Percentiles rank a stretch among this genome's conserved stretches.
Conservation (phyloP, 768 basidiomycete genomes). For the Chalciporus chontae region DNA sequence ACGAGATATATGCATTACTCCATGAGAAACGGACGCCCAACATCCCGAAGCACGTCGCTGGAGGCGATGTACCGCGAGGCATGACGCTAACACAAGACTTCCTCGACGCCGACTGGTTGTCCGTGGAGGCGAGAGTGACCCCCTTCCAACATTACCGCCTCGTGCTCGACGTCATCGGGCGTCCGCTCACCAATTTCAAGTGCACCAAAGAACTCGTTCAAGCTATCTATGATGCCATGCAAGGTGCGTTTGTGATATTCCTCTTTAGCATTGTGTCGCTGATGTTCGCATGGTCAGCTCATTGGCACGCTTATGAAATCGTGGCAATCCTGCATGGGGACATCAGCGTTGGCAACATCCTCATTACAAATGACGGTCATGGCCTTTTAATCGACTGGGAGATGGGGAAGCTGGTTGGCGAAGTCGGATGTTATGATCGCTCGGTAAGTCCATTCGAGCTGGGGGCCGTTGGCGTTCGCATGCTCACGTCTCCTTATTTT, state of each 20-base stretch:
- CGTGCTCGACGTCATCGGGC: constrained; percentile 3
- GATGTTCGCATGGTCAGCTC: not conserved
- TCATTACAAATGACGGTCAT: constrained; percentile 1
- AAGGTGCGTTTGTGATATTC: not conserved
- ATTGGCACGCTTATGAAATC: not conserved
- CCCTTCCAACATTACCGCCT: constrained; percentile 4
- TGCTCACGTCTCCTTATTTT: too few species aligned
- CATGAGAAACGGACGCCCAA: not conserved
- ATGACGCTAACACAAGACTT: not conserved
- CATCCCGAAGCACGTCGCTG: not conserved
- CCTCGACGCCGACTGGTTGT: not conserved
- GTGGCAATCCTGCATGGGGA: constrained; percentile 20
- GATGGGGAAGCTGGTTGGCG: too few species aligned
- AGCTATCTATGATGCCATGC: constrained; percentile 5
- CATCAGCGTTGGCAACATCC: constrained; percentile 25
- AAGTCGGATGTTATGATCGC: too few species aligned
- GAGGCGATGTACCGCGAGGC: not conserved
- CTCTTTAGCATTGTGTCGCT: too few species aligned
- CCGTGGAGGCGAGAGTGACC: not conserved
- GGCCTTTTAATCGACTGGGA: constrained; percentile 29
- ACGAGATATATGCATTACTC: constrained; percentile 1
- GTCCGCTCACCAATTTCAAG: not conserved
- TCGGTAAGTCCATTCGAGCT: too few species aligned
- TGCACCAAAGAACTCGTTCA: constrained; percentile 3
- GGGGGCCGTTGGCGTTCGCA: too few species aligned